phyloP scores from a whole-genome alignment of 2,329 filamentous ascomycete species.

The Diaporthe caulivora region DNA sequence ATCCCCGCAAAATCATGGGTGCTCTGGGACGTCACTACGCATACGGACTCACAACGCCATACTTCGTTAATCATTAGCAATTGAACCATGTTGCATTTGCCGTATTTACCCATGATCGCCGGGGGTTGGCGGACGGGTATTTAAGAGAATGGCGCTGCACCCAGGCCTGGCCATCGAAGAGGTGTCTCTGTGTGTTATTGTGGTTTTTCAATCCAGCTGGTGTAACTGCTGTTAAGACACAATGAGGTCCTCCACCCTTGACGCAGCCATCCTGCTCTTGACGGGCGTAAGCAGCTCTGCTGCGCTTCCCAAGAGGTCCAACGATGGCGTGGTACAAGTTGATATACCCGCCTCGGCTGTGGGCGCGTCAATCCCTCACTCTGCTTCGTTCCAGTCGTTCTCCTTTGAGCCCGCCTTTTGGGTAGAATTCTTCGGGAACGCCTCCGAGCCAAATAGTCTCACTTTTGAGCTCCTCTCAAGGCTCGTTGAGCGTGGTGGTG shows the following conservation, averaged over 20 bases:
- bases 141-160: not conserved
- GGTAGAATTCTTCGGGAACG: slow-evolving; percentile 23
- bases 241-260: slow-evolving; percentile 23
- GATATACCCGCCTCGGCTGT: slow-evolving; percentile 13
- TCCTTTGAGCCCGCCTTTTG: slow-evolving; percentile 25
- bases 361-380: slow-evolving; percentile 13
- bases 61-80: not conserved
- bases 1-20: slow-evolving; percentile 2
- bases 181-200: not conserved
- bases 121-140: not conserved
- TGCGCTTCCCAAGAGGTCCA: not conserved
- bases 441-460: slow-evolving; percentile 15
- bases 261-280: slow-evolving; percentile 18
- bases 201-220: not conserved
- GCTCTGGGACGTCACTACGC: slow-evolving; percentile 4
- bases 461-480: slow-evolving; percentile 24
- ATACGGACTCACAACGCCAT: not conserved
- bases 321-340: slow-evolving; percentile 4
- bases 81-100: slow-evolving; percentile 8
- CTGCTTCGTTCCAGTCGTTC: slow-evolving; percentile 21
- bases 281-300: not conserved
- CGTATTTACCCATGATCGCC: not conserved
- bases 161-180: not conserved
- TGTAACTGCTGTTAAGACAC: not conserved
- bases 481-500: slow-evolving; percentile 8